Evolutionary conservation across 179 eudicot species (phyloP), one percentile per base, ranked within the genome.

Genomic region (Beta macrorhiza): DNA sequence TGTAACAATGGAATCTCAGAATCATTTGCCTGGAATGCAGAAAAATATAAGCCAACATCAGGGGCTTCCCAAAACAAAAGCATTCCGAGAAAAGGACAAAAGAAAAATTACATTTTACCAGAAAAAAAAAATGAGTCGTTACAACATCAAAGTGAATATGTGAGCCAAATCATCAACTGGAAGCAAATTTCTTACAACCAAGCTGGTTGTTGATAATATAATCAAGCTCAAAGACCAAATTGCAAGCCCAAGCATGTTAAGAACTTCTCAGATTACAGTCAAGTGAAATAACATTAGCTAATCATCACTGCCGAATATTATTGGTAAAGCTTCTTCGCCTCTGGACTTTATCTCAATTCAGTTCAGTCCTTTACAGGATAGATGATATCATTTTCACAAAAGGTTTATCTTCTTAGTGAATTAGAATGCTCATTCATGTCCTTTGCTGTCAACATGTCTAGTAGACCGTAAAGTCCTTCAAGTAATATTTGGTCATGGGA

Each of bases 1-100:
- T 95, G 94, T 86, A 92, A 88, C 85, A 95, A 80, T 55, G 98
- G 99, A 81, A 95, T 93, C 84, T 95, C 99, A 52, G 94, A 88
- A 81, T 95, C 99, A 88, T 95, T 95, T 45, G 86, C 94, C 99
- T 95, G 87, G 16, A 72, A 47, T 49, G 75, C 47, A 82, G 32
- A 75, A 22, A 5, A 81, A 58, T 29, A 52, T 52, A n/a, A 44
- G 61, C 20, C 19, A 3, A 77, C 47, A 14, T 79, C 71, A 22
- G 0, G 47, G 13, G 42, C 44, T 67, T 16, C 8, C 5, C 6
- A 14, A 67, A 29, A 13, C 4, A 20, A 74, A 10, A 68, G 45
- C 59, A 57, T 16, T 32, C 17, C 53, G 47, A 68, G 8, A 13
- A 53, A 52, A 80, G 42, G 29, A 74, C 22, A 37, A 29, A n/a